Evolutionary conservation across 805 yeast species (phyloP).

Genomic region (Lipomyces sp.): DNA sequence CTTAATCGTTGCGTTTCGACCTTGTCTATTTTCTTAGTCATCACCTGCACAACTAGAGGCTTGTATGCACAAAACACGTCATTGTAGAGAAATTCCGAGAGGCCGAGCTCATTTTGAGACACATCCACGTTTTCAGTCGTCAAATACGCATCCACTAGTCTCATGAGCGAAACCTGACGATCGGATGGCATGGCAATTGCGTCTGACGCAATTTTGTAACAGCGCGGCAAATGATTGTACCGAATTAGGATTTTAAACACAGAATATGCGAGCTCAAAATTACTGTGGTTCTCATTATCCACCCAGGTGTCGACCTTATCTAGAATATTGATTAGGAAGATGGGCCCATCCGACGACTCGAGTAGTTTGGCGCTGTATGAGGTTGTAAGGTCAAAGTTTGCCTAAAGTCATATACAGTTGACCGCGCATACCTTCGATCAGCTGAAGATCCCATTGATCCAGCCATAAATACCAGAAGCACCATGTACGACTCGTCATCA

Average conservation of each 20-base stretch:
- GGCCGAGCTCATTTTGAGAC: conserved; percentile 6
- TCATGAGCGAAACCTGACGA: conserved; percentile 20
- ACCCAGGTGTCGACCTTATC: conserved; percentile 21
- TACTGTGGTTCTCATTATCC: conserved; percentile 11
- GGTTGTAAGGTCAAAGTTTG: not conserved
- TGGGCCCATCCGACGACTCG: conserved; percentile 10
- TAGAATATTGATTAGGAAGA: conserved; percentile 7
- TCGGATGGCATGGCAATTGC: conserved; percentile 14
- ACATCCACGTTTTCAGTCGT: conserved; percentile 2
- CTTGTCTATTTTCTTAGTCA: conserved; percentile 22
- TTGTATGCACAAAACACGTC: conserved; percentile 18
- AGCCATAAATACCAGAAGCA: conserved; percentile 24
- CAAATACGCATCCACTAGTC: conserved; percentile 29
- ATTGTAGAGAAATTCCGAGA: conserved; percentile 18
- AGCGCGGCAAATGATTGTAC: conserved; percentile 13
- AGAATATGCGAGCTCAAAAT: conserved; percentile 28
- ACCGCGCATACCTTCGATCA: conserved; percentile 20
- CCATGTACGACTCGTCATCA: conserved; percentile 21
- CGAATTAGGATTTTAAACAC: conserved; percentile 15
- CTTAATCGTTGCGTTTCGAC: conserved; percentile 10
- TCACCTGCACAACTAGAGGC: conserved; percentile 23
- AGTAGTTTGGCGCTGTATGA: not conserved
- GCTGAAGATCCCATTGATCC: conserved; percentile 25
- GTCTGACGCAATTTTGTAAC: not conserved
- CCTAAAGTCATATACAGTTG: too few species aligned